These are phyloP conservation scores for sunflower (Helianthus annuus) DNA, from an alignment of 129 eudicot genomes.

Conservation along the genomic window DNA sequence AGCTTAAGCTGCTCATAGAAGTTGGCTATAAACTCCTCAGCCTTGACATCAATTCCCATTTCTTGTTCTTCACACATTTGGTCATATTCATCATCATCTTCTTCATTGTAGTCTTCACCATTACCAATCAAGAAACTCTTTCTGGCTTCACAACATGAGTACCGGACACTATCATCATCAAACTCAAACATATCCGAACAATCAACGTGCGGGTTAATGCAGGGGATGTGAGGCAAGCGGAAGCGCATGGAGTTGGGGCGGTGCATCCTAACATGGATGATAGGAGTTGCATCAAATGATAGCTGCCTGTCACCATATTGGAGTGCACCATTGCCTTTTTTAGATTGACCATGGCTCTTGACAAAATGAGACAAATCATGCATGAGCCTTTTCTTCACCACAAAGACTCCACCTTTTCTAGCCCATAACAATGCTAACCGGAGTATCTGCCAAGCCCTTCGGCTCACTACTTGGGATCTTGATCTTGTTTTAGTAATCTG, in stretches of 20 bases:
- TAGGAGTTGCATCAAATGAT: conserved; percentile 79
- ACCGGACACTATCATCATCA: conserved; percentile 16
- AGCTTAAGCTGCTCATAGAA: conserved; percentile 75
- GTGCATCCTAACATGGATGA: conserved; percentile 68
- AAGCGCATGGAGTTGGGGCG: conserved; percentile 76
- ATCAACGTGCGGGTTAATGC: conserved; percentile 51
- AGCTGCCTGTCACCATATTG: conserved; percentile 64
- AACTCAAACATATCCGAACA: conserved; percentile 50
- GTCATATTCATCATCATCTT: background rate
- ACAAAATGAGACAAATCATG: conserved; percentile 34
- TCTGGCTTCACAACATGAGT: conserved; percentile 30
- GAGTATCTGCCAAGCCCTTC: conserved; percentile 62
- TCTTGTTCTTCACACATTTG: conserved; percentile 34
- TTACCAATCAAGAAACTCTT: conserved; percentile 34
- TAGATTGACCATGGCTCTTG: conserved; percentile 18
- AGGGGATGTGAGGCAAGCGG: conserved; percentile 69
- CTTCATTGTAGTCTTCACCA: conserved; percentile 15
- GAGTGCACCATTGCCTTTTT: conserved; percentile 36
- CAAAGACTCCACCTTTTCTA: conserved; percentile 65
- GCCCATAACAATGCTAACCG: conserved; percentile 73
- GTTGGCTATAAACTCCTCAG: conserved; percentile 73
- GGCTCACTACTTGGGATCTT: conserved; percentile 32
- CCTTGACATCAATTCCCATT: conserved; percentile 58
- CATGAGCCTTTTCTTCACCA: conserved; percentile 34
- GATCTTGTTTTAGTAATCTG: conserved; percentile 1